Evolutionary conservation across 179 eudicot species (phyloP), one percentile per base, ranked within the genome.

Genomic region (Monotropa hypopitys): DNA sequence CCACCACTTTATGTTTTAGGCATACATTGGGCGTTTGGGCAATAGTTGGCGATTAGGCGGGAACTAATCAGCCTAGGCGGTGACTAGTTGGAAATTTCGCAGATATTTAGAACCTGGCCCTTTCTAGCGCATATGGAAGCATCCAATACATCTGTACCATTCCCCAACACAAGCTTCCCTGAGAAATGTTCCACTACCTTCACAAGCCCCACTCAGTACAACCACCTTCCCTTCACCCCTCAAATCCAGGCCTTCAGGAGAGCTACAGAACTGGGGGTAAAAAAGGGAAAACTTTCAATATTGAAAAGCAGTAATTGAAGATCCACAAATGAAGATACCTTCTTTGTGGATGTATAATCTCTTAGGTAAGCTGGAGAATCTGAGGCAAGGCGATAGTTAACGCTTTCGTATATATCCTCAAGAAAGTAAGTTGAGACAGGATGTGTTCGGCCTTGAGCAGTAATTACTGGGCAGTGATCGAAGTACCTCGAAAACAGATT

Each of bases 401-500:
- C 85, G 40, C 61, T 88, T 81, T 95, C 97, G 76, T 91, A 85
- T 78, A 95, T 82, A 83, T 95, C 97, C 90, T 95, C 97, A 68
- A 92, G 90, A 86, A 85, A 95, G 81, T 79, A 77, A 53, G 93
- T 82, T 81, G 99, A 87, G 71, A 95, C 97, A 51, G 99, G 95
- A 87, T 92, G 96, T 74, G 97, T 95, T 71, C 97, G 92, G 67
- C 99, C 97, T 91, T 90, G 88, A 78, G 97, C 95, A 80, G 88
- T 90, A 53, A 95, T 86, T 78, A 95, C 95, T 45, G 97, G 97
- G 85, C 99, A 95, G 67, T 72, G 80, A 80, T 95, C 95, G 76
- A 95, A 95, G 87, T 91, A 95, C 78, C 85, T 85, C 53, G 97
- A 95, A 82, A 95, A 91, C 83, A 91, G 85, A 86, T 80, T 86